phyloP scores from a whole-genome alignment of 129 eudicot species.

The Apium graveolens region DNA sequence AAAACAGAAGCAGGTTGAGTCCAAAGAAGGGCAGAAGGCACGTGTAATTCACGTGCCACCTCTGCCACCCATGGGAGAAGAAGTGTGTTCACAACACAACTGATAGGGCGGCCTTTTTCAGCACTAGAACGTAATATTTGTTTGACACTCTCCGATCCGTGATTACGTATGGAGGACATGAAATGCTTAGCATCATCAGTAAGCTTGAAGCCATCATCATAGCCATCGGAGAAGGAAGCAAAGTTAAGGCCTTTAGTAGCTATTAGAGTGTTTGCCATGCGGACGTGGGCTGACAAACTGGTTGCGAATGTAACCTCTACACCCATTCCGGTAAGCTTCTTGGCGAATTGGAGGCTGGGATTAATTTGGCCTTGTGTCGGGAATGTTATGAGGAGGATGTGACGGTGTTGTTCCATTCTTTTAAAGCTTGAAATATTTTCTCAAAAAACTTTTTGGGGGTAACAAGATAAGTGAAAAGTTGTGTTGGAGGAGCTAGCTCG shows the following conservation, averaged over 20 bases:
- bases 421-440: not conserved
- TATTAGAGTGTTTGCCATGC: constrained; percentile 10
- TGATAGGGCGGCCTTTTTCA: not conserved
- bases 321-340: constrained; percentile 19
- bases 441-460: not conserved
- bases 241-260: not conserved
- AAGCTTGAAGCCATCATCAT: not conserved
- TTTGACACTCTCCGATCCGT: not conserved
- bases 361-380: not conserved
- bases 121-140: not conserved
- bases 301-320: constrained; percentile 46
- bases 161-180: no score
- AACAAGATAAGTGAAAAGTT: no score
- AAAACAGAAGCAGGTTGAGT: constrained; percentile 42
- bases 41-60: constrained; percentile 28
- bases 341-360: not conserved
- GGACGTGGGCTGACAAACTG: constrained; percentile 25
- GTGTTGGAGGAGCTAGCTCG: not conserved
- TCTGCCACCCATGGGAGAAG: constrained; percentile 44
- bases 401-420: not conserved
- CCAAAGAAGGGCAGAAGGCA: constrained; percentile 47
- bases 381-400: not conserved
- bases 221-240: not conserved
- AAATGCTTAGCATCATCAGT: not conserved
- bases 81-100: no score